Evolutionary conservation across 2,329 filamentous ascomycete genomes (phyloP).

Genomic region (Lachnellula occidentalis): DNA sequence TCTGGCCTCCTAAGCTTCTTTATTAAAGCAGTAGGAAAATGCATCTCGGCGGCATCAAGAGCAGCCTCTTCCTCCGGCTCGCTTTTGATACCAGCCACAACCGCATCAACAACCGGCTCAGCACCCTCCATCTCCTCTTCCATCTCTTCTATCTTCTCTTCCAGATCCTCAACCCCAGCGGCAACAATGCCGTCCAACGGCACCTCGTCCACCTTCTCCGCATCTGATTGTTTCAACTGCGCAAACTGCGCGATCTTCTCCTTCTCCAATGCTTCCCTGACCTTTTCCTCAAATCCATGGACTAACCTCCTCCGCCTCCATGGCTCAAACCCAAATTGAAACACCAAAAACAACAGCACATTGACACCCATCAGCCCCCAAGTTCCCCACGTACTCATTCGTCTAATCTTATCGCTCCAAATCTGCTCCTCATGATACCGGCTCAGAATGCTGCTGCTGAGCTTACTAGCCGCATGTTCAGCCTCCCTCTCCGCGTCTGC

Average conservation of each 20-base stretch:
- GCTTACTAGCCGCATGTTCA: slow-evolving; percentile 66
- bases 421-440: slow-evolving; percentile 99
- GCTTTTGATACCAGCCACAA: slow-evolving; percentile 17
- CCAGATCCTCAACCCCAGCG: slow-evolving; percentile 20
- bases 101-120: slow-evolving; percentile 22
- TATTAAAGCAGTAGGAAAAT: slow-evolving; percentile 14
- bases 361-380: slow-evolving; percentile 98
- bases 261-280: slow-evolving; percentile 54
- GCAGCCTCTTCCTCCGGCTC: slow-evolving; percentile 5
- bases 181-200: slow-evolving; percentile 20
- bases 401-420: slow-evolving; percentile 94
- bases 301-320: slow-evolving; percentile 82
- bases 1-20: slow-evolving; percentile 14
- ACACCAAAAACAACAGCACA: slow-evolving; percentile 77
- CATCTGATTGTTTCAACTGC: slow-evolving; percentile 5
- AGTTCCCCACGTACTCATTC: slow-evolving; percentile 97
- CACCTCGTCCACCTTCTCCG: slow-evolving; percentile 9
- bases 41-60: slow-evolving; percentile 16
- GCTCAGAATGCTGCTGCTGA: slow-evolving; percentile 79
- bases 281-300: slow-evolving; percentile 74
- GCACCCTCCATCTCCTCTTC: slow-evolving; percentile 14
- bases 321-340: slow-evolving; percentile 87
- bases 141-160: slow-evolving; percentile 19
- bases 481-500: slow-evolving; percentile 72
- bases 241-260: slow-evolving; percentile 19